A percentile compares a stretch with the other conserved stretches of the same genome.
phyloP scores from a whole-genome alignment of 805 yeast genomes.

The Debaryomyces maramus region DNA sequence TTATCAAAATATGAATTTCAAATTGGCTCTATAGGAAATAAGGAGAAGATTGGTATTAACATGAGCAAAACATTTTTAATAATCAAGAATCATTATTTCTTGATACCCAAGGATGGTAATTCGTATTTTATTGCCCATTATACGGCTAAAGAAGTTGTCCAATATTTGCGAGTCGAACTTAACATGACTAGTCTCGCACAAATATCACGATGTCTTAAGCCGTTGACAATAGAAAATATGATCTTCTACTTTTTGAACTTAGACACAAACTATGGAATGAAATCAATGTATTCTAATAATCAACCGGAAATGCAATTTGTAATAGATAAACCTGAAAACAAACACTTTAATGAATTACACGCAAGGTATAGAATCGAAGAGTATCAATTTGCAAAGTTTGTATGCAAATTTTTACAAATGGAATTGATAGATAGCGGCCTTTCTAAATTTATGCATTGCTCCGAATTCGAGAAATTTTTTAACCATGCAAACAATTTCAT shows the following conservation, averaged over 20 bases:
- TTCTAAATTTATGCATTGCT: constrained; percentile 8
- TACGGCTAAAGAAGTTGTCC: constrained; percentile 8
- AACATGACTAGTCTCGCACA: constrained; percentile 7
- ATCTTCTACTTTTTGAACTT: constrained; percentile 10
- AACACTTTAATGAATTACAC: background rate
- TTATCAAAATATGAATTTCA: constrained; percentile 2
- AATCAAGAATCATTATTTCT: constrained; percentile 7
- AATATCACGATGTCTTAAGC: constrained; percentile 11
- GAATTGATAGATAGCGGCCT: constrained; percentile 6
- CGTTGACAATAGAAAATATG: constrained; percentile 11
- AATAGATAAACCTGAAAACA: background rate
- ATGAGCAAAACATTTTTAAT: constrained; percentile 11
- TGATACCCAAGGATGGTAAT: background rate
- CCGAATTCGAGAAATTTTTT: constrained; percentile 11
- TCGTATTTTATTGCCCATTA: constrained; percentile 5
- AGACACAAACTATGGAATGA: constrained; percentile 6
- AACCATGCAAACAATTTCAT: constrained; percentile 12
- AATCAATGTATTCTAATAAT: constrained; percentile 2
- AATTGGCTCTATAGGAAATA: background rate
- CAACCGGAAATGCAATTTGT: constrained; percentile 1
- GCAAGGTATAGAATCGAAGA: constrained; percentile 5
- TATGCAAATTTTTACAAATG: constrained; percentile 10
- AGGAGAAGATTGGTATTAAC: background rate
- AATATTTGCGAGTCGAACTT: constrained; percentile 8
- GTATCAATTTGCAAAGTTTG: constrained; percentile 12